Evolutionary conservation across 352 stramenopile species (phyloP), one percentile per base, ranked within the genome.

Genomic region (Globisporangium iwayamae): DNA sequence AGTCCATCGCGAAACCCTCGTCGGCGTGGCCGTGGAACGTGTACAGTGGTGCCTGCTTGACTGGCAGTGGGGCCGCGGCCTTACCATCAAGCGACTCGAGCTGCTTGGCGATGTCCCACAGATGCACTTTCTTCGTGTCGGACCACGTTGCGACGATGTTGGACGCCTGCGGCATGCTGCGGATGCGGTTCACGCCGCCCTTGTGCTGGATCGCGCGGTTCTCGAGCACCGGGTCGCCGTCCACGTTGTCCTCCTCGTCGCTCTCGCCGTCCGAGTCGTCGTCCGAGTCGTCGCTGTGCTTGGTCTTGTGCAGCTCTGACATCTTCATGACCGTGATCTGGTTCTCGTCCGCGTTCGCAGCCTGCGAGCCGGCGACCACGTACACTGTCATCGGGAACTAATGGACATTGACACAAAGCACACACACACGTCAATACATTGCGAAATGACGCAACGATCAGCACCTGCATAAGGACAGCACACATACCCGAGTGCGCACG

Each of bases 1-100:
- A 99, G 80, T 99, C 97, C 78, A 99, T 91, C 2, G 97, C 97
- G 70, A 98, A 99, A 55, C 98, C 98, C 70, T 99, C 97, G 28
- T 94, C 89, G 8, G 84, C 80, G 74, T 99, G 98, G 28, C 96
- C 97, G 20, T 82, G 89, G 71, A 99, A 99, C 28, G 91, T 97
- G 78, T 96, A 98, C 56, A 98, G 62, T 5, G 83, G 77, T 60
- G 74, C 63, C 62, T 85, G 73, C 63, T 92, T 91, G 18, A 76
- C 60, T 10, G 79, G 75, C 36, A 89, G 51, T 39, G 81, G 76
- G 57, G 73, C 81, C 3, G 68, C 56, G 1, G 75, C 73, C 69
- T 97, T 91, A 46, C 85, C 81, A 41, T 98, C 86, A 2, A 98
- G 73, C 36, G 85, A 90, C 65, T 90, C 79, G 28, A 98, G 78